Base-by-base conservation (phyloP, 805 yeast species). In the Vanderwaltozyma polyspora region DNA sequence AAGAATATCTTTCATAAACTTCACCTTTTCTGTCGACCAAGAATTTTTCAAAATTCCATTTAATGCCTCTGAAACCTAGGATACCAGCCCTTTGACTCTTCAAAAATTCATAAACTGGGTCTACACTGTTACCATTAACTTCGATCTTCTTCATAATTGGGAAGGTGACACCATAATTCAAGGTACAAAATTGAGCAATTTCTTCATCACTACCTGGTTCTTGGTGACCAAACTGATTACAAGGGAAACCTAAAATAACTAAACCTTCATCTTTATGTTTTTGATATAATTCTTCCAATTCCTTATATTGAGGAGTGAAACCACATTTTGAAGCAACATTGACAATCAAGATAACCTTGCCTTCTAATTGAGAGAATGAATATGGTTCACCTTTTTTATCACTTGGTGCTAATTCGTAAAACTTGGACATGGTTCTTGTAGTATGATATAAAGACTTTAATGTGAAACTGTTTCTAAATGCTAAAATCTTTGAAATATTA, bases 291-390 rank as follows among this genome's bases (percentile, higher is more conserved):
- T 55, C 61, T 59, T 86, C 87, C 25, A 86, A 63, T 36, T 78
- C 89, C 37, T 66, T 60, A 57, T 80, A 81, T 57, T 85, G 95
- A 34, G 83, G 78, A 6, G 91, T 77, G 60, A 74, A 76, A 6
- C 77, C 78, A 55, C 94, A 84, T 57, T 80, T 79, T 42, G 94
- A 79, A 3, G 96, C 96, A 8, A 84, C 89, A 56, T 87, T 86
- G 29, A 84, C 94, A 31, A 87, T 67, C 28, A 86, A 59, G 3
- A 87, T 91, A 19, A 79, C 89, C 59, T 86, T 82, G 27, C 89
- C 94, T 53, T 74, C 67, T 37, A 84, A 65, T 39, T 73, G 63
- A 29, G 57, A 44, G 47, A 86, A 76, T 19, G 79, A 70, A 53
- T 66, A 76, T 5, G 68, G 68, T 38, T 75, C 52, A 19, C 79